phyloP scores from a whole-genome alignment of 139 green algal species.

The Chlorella sorokiniana region DNA sequence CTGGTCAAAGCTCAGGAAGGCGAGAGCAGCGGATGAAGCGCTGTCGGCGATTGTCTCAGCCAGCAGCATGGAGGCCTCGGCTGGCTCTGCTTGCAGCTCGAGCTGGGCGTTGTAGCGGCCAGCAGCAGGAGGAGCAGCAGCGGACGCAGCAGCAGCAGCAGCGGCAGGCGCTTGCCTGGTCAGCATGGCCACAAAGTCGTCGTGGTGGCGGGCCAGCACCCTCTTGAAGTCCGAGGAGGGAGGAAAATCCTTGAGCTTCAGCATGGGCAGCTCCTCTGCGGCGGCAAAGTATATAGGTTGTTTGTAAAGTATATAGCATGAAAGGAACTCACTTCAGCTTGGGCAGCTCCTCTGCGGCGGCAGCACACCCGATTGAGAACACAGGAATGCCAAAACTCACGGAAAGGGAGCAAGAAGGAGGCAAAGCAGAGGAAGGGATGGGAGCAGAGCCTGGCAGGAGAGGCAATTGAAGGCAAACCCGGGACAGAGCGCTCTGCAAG shows the following conservation, averaged over 20 bases:
- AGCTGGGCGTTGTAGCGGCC: neutral
- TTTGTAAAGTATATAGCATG: too few species aligned
- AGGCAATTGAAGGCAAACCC: neutral
- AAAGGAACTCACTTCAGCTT: too few species aligned
- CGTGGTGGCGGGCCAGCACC: slow-evolving; percentile 55
- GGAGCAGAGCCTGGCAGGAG: neutral
- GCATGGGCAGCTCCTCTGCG: slow-evolving; percentile 53
- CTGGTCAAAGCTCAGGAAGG: too few species aligned
- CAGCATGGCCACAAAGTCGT: slow-evolving; percentile 65
- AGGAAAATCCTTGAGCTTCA: slow-evolving; percentile 93
- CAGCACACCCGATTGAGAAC: too few species aligned
- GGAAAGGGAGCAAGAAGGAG: neutral
- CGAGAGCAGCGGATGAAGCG: too few species aligned
- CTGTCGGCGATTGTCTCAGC: neutral
- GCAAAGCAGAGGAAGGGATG: neutral
- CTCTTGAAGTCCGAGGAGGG: slow-evolving; percentile 53
- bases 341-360: too few species aligned
- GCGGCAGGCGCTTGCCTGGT: neutral
- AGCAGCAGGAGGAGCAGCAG: too few species aligned
- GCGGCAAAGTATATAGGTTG: neutral
- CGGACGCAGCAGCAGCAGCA: too few species aligned
- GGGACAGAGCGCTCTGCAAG: too few species aligned
- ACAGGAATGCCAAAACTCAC: neutral
- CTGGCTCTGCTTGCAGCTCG: neutral
- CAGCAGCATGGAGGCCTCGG: neutral